Conservation (phyloP, 257 asterid species). For the Coffea canephora region DNA sequence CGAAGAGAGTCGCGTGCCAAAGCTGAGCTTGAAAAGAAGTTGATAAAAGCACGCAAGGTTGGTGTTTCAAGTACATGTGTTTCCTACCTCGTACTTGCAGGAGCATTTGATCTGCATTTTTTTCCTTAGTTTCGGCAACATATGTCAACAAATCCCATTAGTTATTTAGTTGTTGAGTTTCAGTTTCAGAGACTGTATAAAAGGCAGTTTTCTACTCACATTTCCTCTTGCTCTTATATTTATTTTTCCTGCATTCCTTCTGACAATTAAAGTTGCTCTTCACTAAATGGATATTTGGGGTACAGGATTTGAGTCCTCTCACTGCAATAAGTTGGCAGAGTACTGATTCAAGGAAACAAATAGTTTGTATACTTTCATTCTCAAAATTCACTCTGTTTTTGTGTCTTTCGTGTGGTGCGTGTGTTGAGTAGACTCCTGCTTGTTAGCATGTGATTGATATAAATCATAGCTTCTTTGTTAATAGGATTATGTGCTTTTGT, state of each 20-base stretch:
- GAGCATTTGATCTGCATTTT: not conserved
- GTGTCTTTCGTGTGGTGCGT: too few species aligned
- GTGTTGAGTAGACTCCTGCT: not conserved
- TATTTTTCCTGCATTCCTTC: not conserved
- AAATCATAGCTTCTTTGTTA: too few species aligned
- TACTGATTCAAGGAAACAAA: not conserved
- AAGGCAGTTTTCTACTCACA: not conserved
- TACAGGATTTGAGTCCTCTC: not conserved
- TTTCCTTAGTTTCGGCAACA: not conserved
- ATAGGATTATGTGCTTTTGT: too few species aligned
- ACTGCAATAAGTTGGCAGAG: not conserved
- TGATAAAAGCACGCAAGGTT: constrained; percentile 81
- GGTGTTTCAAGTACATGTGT: not conserved
- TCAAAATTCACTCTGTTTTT: not conserved
- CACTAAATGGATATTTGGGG: not conserved
- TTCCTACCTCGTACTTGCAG: not conserved
- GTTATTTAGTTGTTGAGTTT: not conserved
- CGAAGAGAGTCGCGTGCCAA: constrained; percentile 91
- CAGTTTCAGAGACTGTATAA: not conserved
- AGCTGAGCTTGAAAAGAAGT: constrained; percentile 81
- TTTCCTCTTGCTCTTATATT: not conserved
- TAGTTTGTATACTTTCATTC: not conserved
- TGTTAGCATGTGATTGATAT: not conserved
- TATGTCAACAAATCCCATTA: not conserved
- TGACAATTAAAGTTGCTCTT: not conserved